phyloP scores from a whole-genome alignment of 169 alveolate species.

The Plasmodium chabaudi region DNA sequence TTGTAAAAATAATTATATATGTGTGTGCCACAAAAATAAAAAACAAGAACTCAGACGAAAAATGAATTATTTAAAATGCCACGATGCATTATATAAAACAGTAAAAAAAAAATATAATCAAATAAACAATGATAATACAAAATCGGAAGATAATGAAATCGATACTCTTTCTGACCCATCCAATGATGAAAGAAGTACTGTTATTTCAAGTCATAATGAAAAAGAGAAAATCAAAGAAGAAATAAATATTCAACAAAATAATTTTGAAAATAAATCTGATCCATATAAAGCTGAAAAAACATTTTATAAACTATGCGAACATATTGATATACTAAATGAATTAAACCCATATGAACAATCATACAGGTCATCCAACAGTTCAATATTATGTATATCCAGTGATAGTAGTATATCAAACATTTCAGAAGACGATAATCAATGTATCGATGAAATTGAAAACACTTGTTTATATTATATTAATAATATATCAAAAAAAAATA shows the following conservation, averaged over 20 bases:
- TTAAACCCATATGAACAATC: conserved; percentile 30
- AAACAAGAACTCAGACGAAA: conserved; percentile 43
- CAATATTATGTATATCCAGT: conserved; percentile 48
- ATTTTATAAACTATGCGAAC: neutral
- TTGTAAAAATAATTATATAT: conserved; percentile 52
- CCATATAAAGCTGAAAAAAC: neutral
- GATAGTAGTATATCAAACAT: conserved; percentile 30
- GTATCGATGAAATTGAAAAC: conserved; percentile 31
- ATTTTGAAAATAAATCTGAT: neutral
- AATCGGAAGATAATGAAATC: neutral
- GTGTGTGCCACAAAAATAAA: conserved; percentile 38
- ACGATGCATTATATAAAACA: conserved; percentile 10
- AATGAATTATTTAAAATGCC: conserved; percentile 21
- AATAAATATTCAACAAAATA: neutral
- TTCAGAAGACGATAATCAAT: conserved; percentile 30
- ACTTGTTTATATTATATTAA: conserved; percentile 1
- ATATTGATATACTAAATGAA: conserved; percentile 19
- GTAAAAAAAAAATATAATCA: neutral
- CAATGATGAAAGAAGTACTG: too few species aligned
- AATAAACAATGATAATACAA: neutral
- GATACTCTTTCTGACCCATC: too few species aligned
- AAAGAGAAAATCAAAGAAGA: neutral
- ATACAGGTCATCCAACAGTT: conserved; percentile 50
- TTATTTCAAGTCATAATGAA: neutral
- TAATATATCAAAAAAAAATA: neutral